A percentile compares a stretch with the other conserved stretches of the same genome.
These are phyloP conservation scores for Orobanche coerulescens DNA, from an alignment of 257 asterid genomes.

Conservation along the genomic window DNA sequence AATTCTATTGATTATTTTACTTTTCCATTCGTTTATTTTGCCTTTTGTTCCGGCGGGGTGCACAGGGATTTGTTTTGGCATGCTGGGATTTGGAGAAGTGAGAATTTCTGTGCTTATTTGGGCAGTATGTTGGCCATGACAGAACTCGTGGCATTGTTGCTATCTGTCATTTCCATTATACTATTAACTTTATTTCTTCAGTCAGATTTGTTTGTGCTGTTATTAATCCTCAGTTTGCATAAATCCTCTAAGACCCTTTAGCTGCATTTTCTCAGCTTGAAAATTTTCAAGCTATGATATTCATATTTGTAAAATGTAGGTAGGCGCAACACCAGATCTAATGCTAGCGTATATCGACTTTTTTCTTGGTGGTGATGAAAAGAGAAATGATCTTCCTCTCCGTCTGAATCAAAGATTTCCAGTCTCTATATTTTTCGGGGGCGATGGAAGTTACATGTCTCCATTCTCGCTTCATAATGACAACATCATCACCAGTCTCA, in stretches of 20 bases:
- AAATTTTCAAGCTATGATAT: slow-evolving; percentile 14
- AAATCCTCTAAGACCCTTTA: neutral
- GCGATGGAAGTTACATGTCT: slow-evolving; percentile 95
- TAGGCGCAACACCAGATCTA: slow-evolving; percentile 93
- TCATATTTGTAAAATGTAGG: slow-evolving; percentile 42
- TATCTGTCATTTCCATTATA: neutral
- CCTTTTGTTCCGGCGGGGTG: slow-evolving; percentile 3
- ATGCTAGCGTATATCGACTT: slow-evolving; percentile 91
- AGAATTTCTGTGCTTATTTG: neutral
- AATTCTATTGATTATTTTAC: too few relatives aligned
- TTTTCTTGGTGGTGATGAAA: slow-evolving; percentile 98
- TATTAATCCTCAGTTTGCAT: neutral
- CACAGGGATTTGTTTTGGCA: neutral
- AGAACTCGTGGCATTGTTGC: neutral
- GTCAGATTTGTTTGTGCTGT: neutral
- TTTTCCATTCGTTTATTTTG: too few relatives aligned
- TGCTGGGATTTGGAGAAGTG: neutral
- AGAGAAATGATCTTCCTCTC: slow-evolving; percentile 89
- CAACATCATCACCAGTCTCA: slow-evolving; percentile 74
- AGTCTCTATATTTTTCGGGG: slow-evolving; percentile 80
- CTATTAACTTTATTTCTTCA: neutral
- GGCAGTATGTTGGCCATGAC: neutral
- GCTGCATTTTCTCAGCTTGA: neutral
- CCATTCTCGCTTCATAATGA: slow-evolving; percentile 86
- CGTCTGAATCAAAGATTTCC: slow-evolving; percentile 81